Evolutionary conservation across 108 stramenopile genomes (phyloP), one percentile per base, ranked within the genome.

Genomic region (Chaetoceros muelleri): DNA sequence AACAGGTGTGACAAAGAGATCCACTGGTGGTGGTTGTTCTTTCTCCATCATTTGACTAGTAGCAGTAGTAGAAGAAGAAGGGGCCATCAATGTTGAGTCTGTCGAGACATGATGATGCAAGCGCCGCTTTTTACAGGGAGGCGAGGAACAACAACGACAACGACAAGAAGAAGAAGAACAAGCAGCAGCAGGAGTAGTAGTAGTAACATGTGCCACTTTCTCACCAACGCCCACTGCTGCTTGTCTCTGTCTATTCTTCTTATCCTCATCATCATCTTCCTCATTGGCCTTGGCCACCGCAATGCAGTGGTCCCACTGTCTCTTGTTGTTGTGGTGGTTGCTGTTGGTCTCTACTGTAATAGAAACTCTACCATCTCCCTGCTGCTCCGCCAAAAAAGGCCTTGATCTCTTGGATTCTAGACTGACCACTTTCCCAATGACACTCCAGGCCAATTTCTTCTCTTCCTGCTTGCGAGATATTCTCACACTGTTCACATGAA

Each of bases 391-490:
- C 23, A 21, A n/a, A 1, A 40, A 3, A 3, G 56, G 3, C 40
- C 40, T 30, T 20, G 5, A 1, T 60, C 48, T 54, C 53, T 28
- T n/a, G 18, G 28, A 44, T 47, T 69, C 62, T 2, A 69, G 26
- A 7, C 0, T 34, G 3, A 30, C 55, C 20, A 30, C 34, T 31
- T 5, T 5, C 20, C 45, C 65, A 22, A 66, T 22, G n/a, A 71
- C 21, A 44, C 58, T 51, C 52, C 47, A 61, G 28, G 70, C 70
- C 27, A 46, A 16, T 40, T 62, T 72, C 45, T 60, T 34, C 19
- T n/a, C 24, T 51, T 72, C 71, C 30, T 72, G 71, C 29, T 72
- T 72, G 22, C 16, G 19, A 13, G 66, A 57, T n/a, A 67, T 44
- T 3, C 71, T 53, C 16, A 67, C 34, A 3, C 48, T 48, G 30